Evolutionary conservation across 495 filamentous ascomycete species (phyloP), one percentile per base, ranked within the genome.

Genomic region (Lentithecium fluviatile): DNA sequence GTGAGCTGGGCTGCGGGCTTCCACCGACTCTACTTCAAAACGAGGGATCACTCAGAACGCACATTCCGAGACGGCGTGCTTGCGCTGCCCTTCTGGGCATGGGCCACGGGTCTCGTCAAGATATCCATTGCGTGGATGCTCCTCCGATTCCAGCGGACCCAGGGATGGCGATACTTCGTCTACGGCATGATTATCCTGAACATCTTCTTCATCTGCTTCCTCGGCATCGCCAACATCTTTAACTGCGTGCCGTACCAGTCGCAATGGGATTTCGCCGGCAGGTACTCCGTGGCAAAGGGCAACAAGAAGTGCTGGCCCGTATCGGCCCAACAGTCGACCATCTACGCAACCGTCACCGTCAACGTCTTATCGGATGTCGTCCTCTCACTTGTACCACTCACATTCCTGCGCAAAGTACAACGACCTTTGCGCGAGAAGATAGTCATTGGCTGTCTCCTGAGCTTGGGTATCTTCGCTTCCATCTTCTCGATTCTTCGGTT

Each of bases 61-160:
- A 51, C n/a, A 24, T 17, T 43, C 19, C 56, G 45, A 36, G 29
- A 52, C 34, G 51, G 52, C 15, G 20, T 51, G 8, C 47, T 61
- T 46, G 50, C 58, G n/a, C 25, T 57, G 6, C 63, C 63, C 0
- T 38, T 66, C 45, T 74, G 64, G 64, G 49, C 57, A 2, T 69
- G 70, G 69, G 50, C 58, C 2, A 66, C 73, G 48, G 64, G 64
- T 21, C 66, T 71, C 38, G 62, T 70, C 57, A 76, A 76, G 60
- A 64, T 71, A 38, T 68, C 67, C 67, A 71, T 76, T 40, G 69
- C 64, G 4, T 56, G 49, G 37, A 72, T 66, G 60, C 68, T 76
- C 25, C 58, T 74, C 12, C 71, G 72, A 10, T 69, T 76, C 62
- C 62, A 66, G 21, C 63, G 68, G 23, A 34, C 40, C 21, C 45